A percentile compares a stretch with the other conserved stretches of the same genome.
phyloP scores from a whole-genome alignment of 1,284 basidiomycete species.

The Leccinum variabile region DNA sequence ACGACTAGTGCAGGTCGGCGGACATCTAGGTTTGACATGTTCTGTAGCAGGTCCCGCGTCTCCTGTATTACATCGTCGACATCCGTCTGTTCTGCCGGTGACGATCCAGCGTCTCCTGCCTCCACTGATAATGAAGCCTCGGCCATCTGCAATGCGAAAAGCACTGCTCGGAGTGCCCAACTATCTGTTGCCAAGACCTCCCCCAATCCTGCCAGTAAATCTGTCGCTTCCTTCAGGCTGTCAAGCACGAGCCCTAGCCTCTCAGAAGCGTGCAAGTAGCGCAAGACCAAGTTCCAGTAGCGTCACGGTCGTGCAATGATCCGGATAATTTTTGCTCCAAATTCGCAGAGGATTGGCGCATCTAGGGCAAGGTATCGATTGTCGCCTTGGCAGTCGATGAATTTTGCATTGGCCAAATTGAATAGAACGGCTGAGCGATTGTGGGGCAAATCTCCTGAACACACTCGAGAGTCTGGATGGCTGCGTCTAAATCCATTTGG shows the following conservation, averaged over 20 bases:
- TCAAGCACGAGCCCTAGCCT: background rate
- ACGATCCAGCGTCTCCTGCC: background rate
- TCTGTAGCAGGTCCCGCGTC: background rate
- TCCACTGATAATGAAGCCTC: background rate
- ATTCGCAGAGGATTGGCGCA: background rate
- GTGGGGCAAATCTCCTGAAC: background rate
- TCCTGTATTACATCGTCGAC: background rate
- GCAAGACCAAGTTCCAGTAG: background rate
- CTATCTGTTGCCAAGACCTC: background rate
- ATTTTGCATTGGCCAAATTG: background rate
- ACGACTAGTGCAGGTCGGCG: background rate
- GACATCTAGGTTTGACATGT: background rate
- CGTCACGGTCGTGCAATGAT: background rate
- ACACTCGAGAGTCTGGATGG: background rate
- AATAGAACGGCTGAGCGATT: background rate
- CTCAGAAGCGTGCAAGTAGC: no score
- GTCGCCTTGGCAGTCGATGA: background rate
- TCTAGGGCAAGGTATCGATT: background rate
- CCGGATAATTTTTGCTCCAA: background rate
- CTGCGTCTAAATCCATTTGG: background rate
- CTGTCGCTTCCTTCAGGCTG: background rate
- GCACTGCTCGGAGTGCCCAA: background rate
- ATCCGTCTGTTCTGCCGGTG: background rate
- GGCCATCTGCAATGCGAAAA: background rate
- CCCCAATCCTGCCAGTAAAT: background rate